A percentile compares a stretch with the other conserved stretches of the same genome.
phyloP scores from a whole-genome alignment of 345 rosid species.

The Gossypium ekmanianum region DNA sequence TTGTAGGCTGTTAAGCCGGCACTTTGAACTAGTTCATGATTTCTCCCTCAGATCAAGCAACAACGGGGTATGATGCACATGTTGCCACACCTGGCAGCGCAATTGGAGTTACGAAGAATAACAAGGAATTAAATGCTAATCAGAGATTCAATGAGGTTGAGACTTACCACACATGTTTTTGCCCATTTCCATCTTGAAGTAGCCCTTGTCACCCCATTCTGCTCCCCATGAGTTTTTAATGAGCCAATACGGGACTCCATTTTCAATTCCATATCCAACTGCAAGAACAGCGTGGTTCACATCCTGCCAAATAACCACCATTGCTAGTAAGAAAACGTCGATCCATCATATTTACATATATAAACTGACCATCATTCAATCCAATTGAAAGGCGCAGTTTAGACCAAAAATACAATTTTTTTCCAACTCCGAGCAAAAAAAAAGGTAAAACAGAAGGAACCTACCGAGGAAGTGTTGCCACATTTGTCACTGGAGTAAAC shows the following conservation, averaged over 20 bases:
- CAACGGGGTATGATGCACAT: conserved; percentile 84
- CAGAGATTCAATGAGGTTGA: not conserved
- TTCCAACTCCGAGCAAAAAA: not conserved
- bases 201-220: conserved; percentile 75
- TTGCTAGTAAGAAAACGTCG: not conserved
- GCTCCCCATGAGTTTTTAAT: conserved; percentile 93
- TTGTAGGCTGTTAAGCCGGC: conserved; percentile 10
- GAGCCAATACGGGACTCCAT: conserved; percentile 81
- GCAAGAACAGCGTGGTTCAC: conserved; percentile 98
- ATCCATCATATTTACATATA: too few species aligned
- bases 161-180: conserved; percentile 96
- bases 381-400: not conserved
- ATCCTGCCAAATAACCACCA: conserved; percentile 47
- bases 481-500: conserved; percentile 69
- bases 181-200: conserved; percentile 94
- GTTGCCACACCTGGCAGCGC: conserved; percentile 74
- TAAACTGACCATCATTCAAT: not conserved
- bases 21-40: not conserved
- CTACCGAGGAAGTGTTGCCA: conserved; percentile 72
- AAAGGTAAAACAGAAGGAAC: conserved; percentile 7
- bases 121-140: not conserved
- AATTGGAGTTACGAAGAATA: conserved; percentile 5
- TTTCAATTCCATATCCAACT: conserved; percentile 87
- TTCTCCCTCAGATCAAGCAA: conserved; percentile 34
- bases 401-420: not conserved